Percentiles rank a stretch among this genome's conserved stretches.
Evolutionary conservation across 495 filamentous ascomycete species (phyloP).

Genomic region (Neurospora sp.): DNA sequence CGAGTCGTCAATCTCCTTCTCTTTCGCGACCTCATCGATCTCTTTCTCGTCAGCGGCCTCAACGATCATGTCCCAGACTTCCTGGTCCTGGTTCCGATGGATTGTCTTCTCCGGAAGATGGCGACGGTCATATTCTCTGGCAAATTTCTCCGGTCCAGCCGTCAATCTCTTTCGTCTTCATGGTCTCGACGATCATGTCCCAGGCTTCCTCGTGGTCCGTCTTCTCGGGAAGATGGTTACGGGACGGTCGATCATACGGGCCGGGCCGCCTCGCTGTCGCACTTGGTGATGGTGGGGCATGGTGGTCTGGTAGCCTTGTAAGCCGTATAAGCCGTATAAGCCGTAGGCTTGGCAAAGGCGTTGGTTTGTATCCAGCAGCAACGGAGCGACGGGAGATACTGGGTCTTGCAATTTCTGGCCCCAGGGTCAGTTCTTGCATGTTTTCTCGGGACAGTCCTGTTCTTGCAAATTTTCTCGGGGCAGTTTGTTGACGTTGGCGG

Average conservation of each 20-base stretch:
- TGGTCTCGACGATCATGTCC: neutral
- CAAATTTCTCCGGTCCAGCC: conserved; percentile 48
- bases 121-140: conserved; percentile 42
- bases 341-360: neutral
- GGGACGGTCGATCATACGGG: neutral
- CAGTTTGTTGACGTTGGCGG: conserved; percentile 38
- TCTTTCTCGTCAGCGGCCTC: conserved; percentile 55
- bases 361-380: neutral
- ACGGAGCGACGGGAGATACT: conserved; percentile 25
- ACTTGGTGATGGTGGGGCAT: conserved; percentile 61
- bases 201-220: neutral
- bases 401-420: conserved; percentile 39
- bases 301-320: neutral
- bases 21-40: conserved; percentile 51
- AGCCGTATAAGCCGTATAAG: neutral
- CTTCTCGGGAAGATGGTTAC: neutral
- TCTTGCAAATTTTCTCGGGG: conserved; percentile 58
- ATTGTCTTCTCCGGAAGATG: neutral
- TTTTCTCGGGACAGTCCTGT: conserved; percentile 61
- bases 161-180: neutral
- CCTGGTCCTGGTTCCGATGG: conserved; percentile 16
- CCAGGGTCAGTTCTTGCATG: conserved; percentile 60
- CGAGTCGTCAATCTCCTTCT: neutral
- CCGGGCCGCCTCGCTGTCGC: conserved; percentile 38
- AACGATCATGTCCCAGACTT: conserved; percentile 60